These are phyloP conservation scores for Zizania palustris DNA, from an alignment of 202 grass and related monocot species.

Conservation along the genomic window DNA sequence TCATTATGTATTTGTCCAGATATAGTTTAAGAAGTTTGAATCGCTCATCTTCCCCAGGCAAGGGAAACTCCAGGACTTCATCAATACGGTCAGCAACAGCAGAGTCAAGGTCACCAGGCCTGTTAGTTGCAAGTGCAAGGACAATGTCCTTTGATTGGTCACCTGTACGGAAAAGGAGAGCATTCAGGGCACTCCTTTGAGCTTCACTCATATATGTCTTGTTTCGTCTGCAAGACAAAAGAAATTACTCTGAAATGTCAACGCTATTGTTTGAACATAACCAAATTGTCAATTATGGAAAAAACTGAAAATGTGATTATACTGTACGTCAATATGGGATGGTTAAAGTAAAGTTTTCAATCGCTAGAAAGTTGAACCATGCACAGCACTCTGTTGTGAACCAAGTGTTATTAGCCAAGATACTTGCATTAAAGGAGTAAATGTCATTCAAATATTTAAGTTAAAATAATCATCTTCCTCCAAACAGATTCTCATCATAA, in stretches of 20 bases:
- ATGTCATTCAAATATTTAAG: not conserved
- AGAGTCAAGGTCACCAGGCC: conserved; percentile 91
- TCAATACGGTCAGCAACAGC: conserved; percentile 90
- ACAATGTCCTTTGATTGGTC: conserved; percentile 97
- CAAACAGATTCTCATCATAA: conserved; percentile 13
- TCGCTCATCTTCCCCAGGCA: conserved; percentile 88
- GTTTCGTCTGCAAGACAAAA: conserved; percentile 68
- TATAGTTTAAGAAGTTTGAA: conserved; percentile 87
- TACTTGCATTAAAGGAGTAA: not conserved
- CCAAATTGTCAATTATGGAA: not conserved
- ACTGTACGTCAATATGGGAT: not conserved
- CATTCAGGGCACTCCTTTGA: conserved; percentile 97
- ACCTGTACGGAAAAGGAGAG: conserved; percentile 94
- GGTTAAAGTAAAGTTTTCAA: not conserved
- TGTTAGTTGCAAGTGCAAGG: conserved; percentile 92
- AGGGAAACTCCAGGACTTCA: conserved; percentile 90
- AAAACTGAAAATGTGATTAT: not conserved
- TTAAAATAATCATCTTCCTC: not conserved
- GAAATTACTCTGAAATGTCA: conserved; percentile 19
- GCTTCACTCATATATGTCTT: conserved; percentile 99
- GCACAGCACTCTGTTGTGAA: not conserved
- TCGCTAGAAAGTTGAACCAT: not conserved
- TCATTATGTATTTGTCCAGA: conserved; percentile 87
- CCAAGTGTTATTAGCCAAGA: not conserved
- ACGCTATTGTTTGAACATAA: not conserved